A percentile compares a stretch with the other conserved stretches of the same genome.
Evolutionary conservation across 2,329 filamentous ascomycete species (phyloP).

Genomic region (Rhinocladiella similis): DNA sequence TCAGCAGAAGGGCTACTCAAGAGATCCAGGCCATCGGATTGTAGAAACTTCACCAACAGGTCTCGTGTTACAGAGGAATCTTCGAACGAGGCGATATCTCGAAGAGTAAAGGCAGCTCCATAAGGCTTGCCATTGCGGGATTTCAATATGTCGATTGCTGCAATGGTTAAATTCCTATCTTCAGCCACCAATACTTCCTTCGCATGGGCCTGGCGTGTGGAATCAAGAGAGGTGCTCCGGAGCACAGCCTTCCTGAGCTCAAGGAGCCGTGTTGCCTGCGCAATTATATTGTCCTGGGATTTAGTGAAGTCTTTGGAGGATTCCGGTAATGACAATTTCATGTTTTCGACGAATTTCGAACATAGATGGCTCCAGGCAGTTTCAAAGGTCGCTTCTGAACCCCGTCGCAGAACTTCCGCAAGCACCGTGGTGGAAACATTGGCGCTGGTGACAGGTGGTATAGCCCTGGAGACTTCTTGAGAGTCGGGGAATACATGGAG

Average conservation of each 20-base stretch:
- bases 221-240: background rate
- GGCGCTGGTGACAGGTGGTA: constrained; percentile 42
- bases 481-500: constrained; percentile 53
- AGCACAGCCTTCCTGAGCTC: constrained; percentile 45
- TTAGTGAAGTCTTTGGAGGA: constrained; percentile 73
- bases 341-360: constrained; percentile 61
- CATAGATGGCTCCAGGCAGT: constrained; percentile 65
- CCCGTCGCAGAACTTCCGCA: constrained; percentile 37
- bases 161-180: constrained; percentile 38
- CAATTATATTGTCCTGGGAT: constrained; percentile 69
- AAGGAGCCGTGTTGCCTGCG: constrained; percentile 69
- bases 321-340: constrained; percentile 76
- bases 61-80: constrained; percentile 18
- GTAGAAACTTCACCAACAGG: constrained; percentile 54
- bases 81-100: constrained; percentile 51
- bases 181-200: constrained; percentile 17
- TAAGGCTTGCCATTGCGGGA: constrained; percentile 65
- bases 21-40: constrained; percentile 58
- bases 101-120: constrained; percentile 61
- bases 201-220: constrained; percentile 1
- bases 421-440: constrained; percentile 43
- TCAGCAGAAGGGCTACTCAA: constrained; percentile 68
- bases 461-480: constrained; percentile 51
- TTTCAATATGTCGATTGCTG: constrained; percentile 52
- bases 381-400: constrained; percentile 44